Base-by-base conservation (phyloP, 2,329 filamentous ascomycete species). In the Apiospora malaysiana region DNA sequence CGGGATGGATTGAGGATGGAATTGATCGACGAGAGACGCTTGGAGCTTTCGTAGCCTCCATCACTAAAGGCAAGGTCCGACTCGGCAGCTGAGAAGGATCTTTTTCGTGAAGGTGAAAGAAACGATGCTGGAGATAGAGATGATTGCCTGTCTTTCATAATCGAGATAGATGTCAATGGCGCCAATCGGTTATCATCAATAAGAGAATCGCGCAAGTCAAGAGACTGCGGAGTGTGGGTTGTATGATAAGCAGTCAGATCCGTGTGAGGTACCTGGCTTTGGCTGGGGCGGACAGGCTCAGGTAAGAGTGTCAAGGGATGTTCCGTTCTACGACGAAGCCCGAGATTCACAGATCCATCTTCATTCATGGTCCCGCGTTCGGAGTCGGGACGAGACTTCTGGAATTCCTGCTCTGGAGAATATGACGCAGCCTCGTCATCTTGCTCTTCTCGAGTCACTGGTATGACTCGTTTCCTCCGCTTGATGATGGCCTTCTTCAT, bases 401-500 rank as follows among this genome's bases (percentile, higher is more conserved):
- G 77, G 59, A 74, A 81, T 23, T 83, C 82, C 3, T 84, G 83
- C 23, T 86, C 84, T 16, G 84, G 82, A 8, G 81, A 84, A 43
- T 90, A 88, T 46, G 86, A 83, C 65, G 83, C 80, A 67, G 86
- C 76, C 37, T 78, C 79, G 69, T 84, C 82, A 25, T 81, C 80
- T 69, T 83, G 82, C 0, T 76, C 81, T 23, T 85, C 86, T 67
- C 87, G 84, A 37, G 89, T 84, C 23, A 93, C 94, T 23, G 95
- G 95, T 59, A 98, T 95, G 7, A 98, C 94, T 71, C 96, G 91
- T 86, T 98, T 98, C 72, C 96, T 89, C 73, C 96, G 90, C 82
- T 99, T 98, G 81, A 99, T 99, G 37, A 97, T 93, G 3, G 94
- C 93, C 81, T 98, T 98, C 82, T 98, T 99, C 96, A 99, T 98